These are phyloP conservation scores for Euphorbia peplus DNA, from an alignment of 345 rosid species.

Conservation along the genomic window DNA sequence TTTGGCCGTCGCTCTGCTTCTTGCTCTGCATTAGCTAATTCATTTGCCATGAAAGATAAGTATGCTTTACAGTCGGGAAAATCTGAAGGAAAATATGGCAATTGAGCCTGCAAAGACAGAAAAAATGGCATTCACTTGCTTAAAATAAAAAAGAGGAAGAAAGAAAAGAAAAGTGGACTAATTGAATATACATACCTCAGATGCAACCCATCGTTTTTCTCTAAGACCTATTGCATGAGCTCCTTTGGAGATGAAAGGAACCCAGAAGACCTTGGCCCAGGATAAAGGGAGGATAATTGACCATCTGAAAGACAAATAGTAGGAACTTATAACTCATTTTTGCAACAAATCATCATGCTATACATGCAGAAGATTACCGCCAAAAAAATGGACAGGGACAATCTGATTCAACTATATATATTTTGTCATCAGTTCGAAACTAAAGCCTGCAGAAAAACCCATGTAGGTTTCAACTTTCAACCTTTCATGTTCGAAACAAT, in stretches of 20 bases:
- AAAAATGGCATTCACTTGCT: conserved; percentile 7
- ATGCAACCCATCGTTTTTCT: conserved; percentile 84
- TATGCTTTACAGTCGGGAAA: conserved; percentile 80
- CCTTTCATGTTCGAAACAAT: background rate
- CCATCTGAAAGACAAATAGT: conserved; percentile 54
- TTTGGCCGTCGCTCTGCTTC: conserved; percentile 49
- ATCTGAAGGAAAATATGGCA: conserved; percentile 81
- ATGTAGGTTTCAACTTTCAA: background rate
- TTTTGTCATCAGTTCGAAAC: background rate
- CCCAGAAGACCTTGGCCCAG: conserved; percentile 81
- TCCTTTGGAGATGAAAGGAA: conserved; percentile 55
- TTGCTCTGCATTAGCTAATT: conserved; percentile 46
- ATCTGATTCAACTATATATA: background rate
- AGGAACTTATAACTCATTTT: background rate
- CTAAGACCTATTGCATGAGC: conserved; percentile 77
- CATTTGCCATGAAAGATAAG: conserved; percentile 45
- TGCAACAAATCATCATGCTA: background rate
- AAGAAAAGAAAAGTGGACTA: background rate
- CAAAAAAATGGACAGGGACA: background rate
- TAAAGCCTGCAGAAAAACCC: background rate
- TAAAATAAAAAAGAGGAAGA: background rate
- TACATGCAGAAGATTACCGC: background rate
- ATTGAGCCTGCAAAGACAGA: conserved; percentile 46
- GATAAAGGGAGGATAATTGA: conserved; percentile 74
- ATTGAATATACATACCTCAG: conserved; percentile 47